phyloP scores from a whole-genome alignment of 805 yeast genomes.

The Peterozyma toletana region DNA sequence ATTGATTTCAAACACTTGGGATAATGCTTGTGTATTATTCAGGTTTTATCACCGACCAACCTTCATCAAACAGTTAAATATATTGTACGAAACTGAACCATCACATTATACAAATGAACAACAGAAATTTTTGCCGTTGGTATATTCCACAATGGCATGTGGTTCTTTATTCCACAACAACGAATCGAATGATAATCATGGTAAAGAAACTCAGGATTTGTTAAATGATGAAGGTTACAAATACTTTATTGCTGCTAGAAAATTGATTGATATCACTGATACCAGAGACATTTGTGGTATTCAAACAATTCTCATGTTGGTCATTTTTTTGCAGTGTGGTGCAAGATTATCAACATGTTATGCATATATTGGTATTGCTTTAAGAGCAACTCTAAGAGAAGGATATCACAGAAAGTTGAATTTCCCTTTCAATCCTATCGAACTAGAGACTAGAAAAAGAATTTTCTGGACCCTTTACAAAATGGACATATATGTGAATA shows the following conservation, averaged over 20 bases:
- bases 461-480: conserved; percentile 86
- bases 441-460: conserved; percentile 75
- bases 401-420: conserved; percentile 75
- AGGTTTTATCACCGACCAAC: conserved; percentile 85
- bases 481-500: conserved; percentile 84
- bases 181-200: not conserved
- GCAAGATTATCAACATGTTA: conserved; percentile 84
- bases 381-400: conserved; percentile 74
- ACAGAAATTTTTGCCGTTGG: conserved; percentile 67
- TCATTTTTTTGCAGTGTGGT: conserved; percentile 79
- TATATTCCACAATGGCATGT: conserved; percentile 83
- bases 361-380: conserved; percentile 82
- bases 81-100: conserved; percentile 72
- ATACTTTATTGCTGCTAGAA: conserved; percentile 76
- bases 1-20: conserved; percentile 73
- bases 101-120: conserved; percentile 65
- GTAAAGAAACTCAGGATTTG: conserved; percentile 16
- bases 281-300: conserved; percentile 77
- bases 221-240: conserved; percentile 72
- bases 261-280: conserved; percentile 74
- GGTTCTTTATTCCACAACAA: conserved; percentile 71
- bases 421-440: conserved; percentile 64
- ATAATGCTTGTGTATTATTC: conserved; percentile 77
- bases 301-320: conserved; percentile 82
- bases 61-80: conserved; percentile 64